Evolutionary conservation across 768 basidiomycete species (phyloP), one percentile per base, ranked within the genome.

Genomic region (Nidularia pulvinata): DNA sequence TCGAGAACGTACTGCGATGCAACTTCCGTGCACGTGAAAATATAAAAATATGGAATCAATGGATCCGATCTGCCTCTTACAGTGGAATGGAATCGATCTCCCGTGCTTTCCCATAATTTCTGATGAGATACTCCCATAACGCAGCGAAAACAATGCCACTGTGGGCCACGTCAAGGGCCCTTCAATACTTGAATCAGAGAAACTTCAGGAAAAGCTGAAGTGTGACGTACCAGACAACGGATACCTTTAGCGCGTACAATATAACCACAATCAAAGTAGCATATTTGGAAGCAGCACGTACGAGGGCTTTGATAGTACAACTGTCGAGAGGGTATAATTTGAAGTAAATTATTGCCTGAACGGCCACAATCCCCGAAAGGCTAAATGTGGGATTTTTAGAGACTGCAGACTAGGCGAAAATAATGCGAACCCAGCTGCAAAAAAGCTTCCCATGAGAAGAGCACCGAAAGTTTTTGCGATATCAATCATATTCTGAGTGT

Each of bases 41-140:
- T 39, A 39, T n/a, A n/a, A 39, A n/a, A 7, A 39, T 39, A 39
- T 7, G n/a, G n/a, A 39, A 7, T 7, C 37, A 39, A 39, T 39
- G 37, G n/a, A 39, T n/a, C n/a, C 7, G 37, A 7, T 39, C 7
- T 7, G 43, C 10, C n/a, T 59, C 68, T 33, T 34, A 69, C 68
- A 53, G 30, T 33, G 61, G 61, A 44, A 69, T 66, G 16, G 30
- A 30, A 35, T 63, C 57, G 42, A 66, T 62, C n/a, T 50, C 34
- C 1, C 11, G 50, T 2, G 32, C 11, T 6, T 55, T 33, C 3
- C 66, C 66, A 53, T 59, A 66, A 22, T 57, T 22, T 6, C 43
- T 11, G 10, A 69, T 64, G 11, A 65, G 46, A 49, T 64, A 69
- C 9, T 54, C 43, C 68, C 68, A 69, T 16, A 65, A 52, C 43